Conservation (phyloP, 2,329 filamentous ascomycete species). For the Colletotrichum cereale region DNA sequence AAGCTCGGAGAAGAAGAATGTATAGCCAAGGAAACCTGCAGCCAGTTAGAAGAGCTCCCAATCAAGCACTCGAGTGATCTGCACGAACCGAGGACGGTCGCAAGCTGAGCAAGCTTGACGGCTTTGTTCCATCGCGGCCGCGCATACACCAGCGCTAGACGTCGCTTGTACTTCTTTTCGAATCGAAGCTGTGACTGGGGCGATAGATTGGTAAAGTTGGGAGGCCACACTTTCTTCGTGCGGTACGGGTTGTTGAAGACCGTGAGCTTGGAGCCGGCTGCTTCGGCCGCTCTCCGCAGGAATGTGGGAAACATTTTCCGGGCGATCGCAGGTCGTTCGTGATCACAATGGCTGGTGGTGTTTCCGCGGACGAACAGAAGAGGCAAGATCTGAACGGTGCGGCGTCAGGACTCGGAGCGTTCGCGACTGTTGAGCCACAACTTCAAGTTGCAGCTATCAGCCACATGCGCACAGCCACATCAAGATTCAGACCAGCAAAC, state of each 20-base stretch:
- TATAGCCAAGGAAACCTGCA: slow-evolving; percentile 53
- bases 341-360: slow-evolving; percentile 6
- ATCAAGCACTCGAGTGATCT: not conserved
- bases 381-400: slow-evolving; percentile 7
- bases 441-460: not conserved
- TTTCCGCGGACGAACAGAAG: too few relatives aligned
- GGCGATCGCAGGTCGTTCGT: not conserved
- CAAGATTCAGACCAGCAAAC: not conserved
- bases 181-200: slow-evolving; percentile 81
- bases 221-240: slow-evolving; percentile 82
- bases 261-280: slow-evolving; percentile 43
- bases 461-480: not conserved
- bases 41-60: slow-evolving; percentile 28
- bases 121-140: slow-evolving; percentile 75
- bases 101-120: slow-evolving; percentile 74
- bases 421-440: slow-evolving; percentile 16
- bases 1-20: slow-evolving; percentile 58
- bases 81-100: slow-evolving; percentile 66
- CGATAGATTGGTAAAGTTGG: slow-evolving; percentile 78
- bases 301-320: slow-evolving; percentile 52
- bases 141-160: slow-evolving; percentile 71
- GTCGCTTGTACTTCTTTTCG: slow-evolving; percentile 82
- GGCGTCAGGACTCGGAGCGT: not conserved
- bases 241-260: slow-evolving; percentile 69
- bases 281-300: slow-evolving; percentile 45